Evolutionary conservation across 202 grass and related monocot species (phyloP), one percentile per base, ranked within the genome.

Genomic region (Schoenoplectus tabernaemontani): DNA sequence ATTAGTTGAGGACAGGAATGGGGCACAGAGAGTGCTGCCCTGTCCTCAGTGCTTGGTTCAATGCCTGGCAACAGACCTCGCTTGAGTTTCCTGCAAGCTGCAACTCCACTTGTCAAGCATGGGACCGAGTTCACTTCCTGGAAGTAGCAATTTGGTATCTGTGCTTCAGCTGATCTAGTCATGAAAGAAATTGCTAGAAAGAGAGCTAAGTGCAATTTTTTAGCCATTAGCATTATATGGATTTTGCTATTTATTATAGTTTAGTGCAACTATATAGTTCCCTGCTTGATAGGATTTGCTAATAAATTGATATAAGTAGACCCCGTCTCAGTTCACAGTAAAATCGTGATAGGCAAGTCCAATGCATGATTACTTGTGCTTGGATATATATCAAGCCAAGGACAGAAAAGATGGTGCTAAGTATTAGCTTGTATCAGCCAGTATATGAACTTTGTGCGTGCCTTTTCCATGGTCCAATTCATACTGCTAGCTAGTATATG

Each of bases 11-110:
- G 47, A 57, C 23, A 82, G 16, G 20, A 82, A 57, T 9, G n/a
- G 80, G 59, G 80, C 80, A 82, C 64, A 73, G 20, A 10, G 65
- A 82, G 4, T 74, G 13, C 26, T 59, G 80, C 17, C 80, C 80
- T 0, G 39, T 33, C 60, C 30, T 60, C 4, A 82, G 65, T 26
- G 80, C 80, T 41, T 82, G 80, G 50, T 73, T 82, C 53, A 82
- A 12, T 36, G 65, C 80, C 54, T 26, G 44, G 19, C 80, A 82
- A 47, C 80, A 73, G 12, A 73, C 12, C 13, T 82, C 51, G 4
- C 33, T 82, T 28, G 50, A 34, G n/a, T 73, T 82, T 44, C 33
- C n/a, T n/a, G n/a, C n/a, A n/a, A n/a, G n/a, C 42, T 10, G 59
- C 16, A 7, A 34, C 22, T 33, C 50, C 80, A 9, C 38, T 59